A percentile compares a stretch with the other conserved stretches of the same genome.
Conservation (phyloP, 108 stramenopile species). For the Mayamaea pseudoterrestris region DNA sequence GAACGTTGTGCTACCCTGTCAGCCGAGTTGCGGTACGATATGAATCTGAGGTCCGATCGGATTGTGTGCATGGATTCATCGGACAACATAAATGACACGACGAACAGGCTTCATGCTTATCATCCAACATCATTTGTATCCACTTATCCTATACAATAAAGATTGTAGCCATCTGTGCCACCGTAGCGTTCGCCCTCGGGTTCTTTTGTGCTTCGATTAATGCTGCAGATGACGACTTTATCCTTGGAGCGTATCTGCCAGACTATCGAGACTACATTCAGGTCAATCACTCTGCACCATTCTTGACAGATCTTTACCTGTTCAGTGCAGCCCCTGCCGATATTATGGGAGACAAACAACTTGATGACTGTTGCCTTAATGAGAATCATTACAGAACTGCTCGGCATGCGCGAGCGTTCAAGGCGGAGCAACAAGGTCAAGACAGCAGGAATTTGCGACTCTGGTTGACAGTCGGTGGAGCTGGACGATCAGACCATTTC, state of each 20-base stretch:
- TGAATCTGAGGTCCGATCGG: too few species aligned
- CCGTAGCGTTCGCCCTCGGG: neutral
- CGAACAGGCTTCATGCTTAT: too few species aligned
- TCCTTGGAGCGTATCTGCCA: slow-evolving; percentile 55
- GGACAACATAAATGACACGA: too few species aligned
- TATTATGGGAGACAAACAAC: neutral
- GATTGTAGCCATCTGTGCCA: neutral
- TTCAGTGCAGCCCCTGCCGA: slow-evolving; percentile 41
- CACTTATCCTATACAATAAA: too few species aligned
- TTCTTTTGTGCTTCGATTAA: neutral
- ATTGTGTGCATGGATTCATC: too few species aligned
- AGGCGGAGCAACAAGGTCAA: slow-evolving; percentile 3
- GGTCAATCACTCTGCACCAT: slow-evolving; percentile 23
- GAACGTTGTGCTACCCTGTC: too few species aligned
- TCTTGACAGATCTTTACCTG: slow-evolving; percentile 53
- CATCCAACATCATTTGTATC: too few species aligned
- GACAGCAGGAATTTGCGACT: slow-evolving; percentile 16
- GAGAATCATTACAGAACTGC: slow-evolving; percentile 32
- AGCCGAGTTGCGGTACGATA: too few species aligned
- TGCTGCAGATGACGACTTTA: slow-evolving; percentile 23
- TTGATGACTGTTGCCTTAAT: slow-evolving; percentile 33
- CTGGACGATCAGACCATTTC: slow-evolving; percentile 18
- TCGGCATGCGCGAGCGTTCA: slow-evolving; percentile 29
- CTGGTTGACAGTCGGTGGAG: slow-evolving; percentile 32
- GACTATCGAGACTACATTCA: slow-evolving; percentile 54